These are phyloP conservation scores for Pseudogymnoascus sp. DNA, from an alignment of 2,329 filamentous ascomycete species.

Conservation along the genomic window DNA sequence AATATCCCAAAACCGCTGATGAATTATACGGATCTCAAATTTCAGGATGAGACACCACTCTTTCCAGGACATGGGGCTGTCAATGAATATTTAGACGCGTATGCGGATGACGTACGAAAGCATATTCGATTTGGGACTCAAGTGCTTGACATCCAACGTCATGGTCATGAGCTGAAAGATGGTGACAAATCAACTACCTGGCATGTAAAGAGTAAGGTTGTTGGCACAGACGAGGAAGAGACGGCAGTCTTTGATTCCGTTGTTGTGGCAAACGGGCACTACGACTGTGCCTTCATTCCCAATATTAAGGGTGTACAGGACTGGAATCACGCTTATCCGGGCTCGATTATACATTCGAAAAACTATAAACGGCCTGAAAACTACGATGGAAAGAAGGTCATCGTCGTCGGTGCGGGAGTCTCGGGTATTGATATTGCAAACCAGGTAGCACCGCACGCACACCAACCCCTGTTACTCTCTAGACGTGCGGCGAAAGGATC, in stretches of 20 bases:
- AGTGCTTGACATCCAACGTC: constrained; percentile 49
- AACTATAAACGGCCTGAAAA: constrained; percentile 60
- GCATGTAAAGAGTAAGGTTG: constrained; percentile 18
- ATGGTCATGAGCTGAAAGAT: constrained; percentile 23
- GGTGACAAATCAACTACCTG: constrained; percentile 24
- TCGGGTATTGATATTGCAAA: constrained; percentile 76
- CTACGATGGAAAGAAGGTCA: constrained; percentile 63
- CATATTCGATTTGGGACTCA: constrained; percentile 64
- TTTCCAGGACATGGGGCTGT: constrained; percentile 69
- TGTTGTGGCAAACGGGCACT: constrained; percentile 69
- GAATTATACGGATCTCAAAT: constrained; percentile 65
- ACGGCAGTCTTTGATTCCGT: constrained; percentile 56
- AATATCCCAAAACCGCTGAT: constrained; percentile 81
- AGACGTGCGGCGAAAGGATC: constrained; percentile 28
- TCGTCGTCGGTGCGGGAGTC: constrained; percentile 77
- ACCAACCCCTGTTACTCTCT: constrained; percentile 33
- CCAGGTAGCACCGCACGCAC: constrained; percentile 60
- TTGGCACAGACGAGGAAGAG: constrained; percentile 19
- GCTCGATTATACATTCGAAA: constrained; percentile 66
- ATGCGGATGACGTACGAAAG: constrained; percentile 54
- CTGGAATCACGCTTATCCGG: constrained; percentile 54
- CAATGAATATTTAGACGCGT: constrained; percentile 64
- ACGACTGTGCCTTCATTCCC: constrained; percentile 61
- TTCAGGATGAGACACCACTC: constrained; percentile 56
- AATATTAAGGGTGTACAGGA: constrained; percentile 49